Percentiles rank a stretch among this genome's conserved stretches.
These are phyloP conservation scores for Salix exigua DNA, from an alignment of 345 rosid genomes.

Conservation along the genomic window DNA sequence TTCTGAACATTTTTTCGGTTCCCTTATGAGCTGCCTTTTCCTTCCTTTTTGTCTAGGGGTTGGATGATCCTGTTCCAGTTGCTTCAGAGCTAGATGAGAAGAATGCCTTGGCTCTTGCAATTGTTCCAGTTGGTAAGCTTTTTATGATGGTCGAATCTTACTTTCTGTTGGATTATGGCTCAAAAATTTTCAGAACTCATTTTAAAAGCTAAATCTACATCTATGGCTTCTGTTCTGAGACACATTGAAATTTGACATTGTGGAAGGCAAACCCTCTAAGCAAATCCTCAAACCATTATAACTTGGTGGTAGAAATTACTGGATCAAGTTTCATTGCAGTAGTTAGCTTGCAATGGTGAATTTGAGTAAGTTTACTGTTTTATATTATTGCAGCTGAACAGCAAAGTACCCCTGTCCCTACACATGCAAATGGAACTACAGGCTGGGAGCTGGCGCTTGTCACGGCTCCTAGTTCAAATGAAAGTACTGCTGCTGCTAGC, in stretches of 20 bases:
- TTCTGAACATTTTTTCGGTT: not conserved
- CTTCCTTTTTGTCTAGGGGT: conserved; percentile 41
- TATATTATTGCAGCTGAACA: conserved; percentile 56
- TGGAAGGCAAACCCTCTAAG: not conserved
- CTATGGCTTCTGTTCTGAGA: not conserved
- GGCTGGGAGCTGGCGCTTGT: conserved; percentile 98
- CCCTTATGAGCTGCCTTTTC: conserved; percentile 4
- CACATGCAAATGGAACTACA: conserved; percentile 46
- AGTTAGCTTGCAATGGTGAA: not conserved
- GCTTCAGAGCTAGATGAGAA: conserved; percentile 73
- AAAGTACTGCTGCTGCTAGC: conserved; percentile 55
- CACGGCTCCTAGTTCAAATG: conserved; percentile 86
- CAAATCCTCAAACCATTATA: not conserved
- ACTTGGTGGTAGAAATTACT: not conserved
- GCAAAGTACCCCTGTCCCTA: conserved; percentile 37
- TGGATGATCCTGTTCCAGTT: conserved; percentile 69
- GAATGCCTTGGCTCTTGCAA: conserved; percentile 91
- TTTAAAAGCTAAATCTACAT: not conserved
- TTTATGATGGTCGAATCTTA: conserved; percentile 2
- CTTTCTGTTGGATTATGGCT: not conserved
- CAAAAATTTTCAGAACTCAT: not conserved
- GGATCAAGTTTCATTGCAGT: not conserved
- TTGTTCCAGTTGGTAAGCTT: conserved; percentile 74
- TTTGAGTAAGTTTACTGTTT: conserved; percentile 9
- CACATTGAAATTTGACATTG: not conserved